Conservation (phyloP, 371 early-diverging fungal species). For the Actinomortierella ambigua region DNA sequence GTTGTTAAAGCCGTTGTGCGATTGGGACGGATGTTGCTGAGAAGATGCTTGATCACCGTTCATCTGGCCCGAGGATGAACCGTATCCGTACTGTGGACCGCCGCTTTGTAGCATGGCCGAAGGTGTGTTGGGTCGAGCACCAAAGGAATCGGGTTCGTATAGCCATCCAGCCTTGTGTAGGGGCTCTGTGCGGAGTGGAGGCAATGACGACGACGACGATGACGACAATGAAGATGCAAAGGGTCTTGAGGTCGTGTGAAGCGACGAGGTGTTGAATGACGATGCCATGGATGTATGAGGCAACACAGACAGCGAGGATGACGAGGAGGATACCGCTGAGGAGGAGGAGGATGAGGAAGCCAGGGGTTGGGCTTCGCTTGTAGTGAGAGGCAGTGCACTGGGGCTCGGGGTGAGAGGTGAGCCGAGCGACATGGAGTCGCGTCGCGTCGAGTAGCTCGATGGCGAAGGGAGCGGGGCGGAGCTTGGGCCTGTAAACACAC, state of each 20-base stretch:
- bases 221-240: conserved; percentile 7
- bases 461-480: conserved; percentile 16
- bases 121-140: too few species aligned
- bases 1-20: too few species aligned
- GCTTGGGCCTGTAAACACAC: conserved; percentile 16
- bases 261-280: too few species aligned
- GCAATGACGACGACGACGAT: conserved; percentile 17
- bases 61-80: too few species aligned
- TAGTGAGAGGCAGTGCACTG: too few species aligned
- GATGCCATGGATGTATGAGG: too few species aligned
- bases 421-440: conserved; percentile 4
- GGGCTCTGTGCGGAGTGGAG: conserved; percentile 32
- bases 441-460: conserved; percentile 19
- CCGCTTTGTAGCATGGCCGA: too few species aligned
- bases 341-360: neutral
- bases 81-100: too few species aligned
- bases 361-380: neutral
- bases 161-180: conserved; percentile 40
- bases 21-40: too few species aligned
- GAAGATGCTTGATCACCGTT: too few species aligned
- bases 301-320: too few species aligned
- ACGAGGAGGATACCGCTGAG: too few species aligned
- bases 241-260: neutral
- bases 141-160: conserved; percentile 35
- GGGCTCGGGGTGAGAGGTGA: neutral